Percentiles rank a stretch among this genome's conserved stretches.
phyloP scores from a whole-genome alignment of 345 rosid species.

The Punica granatum region DNA sequence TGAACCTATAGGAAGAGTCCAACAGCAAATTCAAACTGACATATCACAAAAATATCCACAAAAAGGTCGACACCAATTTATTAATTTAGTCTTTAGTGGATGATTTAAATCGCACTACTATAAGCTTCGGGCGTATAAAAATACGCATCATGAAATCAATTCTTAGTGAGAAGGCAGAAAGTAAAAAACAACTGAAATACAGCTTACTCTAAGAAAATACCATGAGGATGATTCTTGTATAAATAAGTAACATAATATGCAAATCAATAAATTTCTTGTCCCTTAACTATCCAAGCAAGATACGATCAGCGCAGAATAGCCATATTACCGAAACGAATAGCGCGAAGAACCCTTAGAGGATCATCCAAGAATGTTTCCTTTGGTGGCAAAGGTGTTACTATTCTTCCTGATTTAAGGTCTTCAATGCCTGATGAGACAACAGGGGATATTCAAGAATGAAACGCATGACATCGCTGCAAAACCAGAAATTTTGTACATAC shows the following conservation, averaged over 20 bases:
- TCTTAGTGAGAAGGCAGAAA: background rate
- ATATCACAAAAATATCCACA: background rate
- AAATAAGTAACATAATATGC: background rate
- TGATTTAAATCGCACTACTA: background rate
- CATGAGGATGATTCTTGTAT: background rate
- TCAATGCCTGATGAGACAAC: conserved; percentile 46
- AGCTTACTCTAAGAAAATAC: background rate
- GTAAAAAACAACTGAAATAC: background rate
- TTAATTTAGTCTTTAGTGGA: background rate
- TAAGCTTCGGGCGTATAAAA: background rate
- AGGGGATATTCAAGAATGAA: background rate
- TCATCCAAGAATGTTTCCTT: conserved; percentile 91
- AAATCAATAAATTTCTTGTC: background rate
- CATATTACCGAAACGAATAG: conserved; percentile 85
- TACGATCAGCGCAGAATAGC: background rate
- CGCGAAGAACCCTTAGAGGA: conserved; percentile 91
- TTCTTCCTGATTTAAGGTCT: conserved; percentile 73
- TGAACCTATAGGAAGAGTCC: background rate
- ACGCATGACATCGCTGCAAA: conserved; percentile 3
- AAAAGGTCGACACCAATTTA: background rate
- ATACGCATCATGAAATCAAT: background rate
- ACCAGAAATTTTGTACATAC: background rate
- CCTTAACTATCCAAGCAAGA: background rate
- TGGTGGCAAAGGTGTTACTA: conserved; percentile 85
- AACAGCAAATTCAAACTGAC: background rate